A percentile compares a stretch with the other conserved stretches of the same genome.
Evolutionary conservation across 108 stramenopile genomes (phyloP).

Genomic region (Cyclotella choctawhatcheeana): DNA sequence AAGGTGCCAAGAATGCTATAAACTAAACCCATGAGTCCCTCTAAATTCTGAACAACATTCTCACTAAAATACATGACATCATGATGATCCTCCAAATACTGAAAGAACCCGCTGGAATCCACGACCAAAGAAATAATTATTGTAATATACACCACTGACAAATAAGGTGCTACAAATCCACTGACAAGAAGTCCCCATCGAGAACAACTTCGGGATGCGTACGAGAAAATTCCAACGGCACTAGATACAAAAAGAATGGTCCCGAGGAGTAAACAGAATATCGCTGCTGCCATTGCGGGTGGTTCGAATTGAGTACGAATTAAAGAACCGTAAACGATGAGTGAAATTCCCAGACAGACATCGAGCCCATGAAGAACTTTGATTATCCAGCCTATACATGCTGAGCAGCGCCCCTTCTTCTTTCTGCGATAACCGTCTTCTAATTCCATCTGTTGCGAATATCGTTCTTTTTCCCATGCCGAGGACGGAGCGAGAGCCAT

Average conservation of each 20-base stretch:
- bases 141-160: constrained; percentile 27
- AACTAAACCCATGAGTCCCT: constrained; percentile 22
- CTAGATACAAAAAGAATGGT: constrained; percentile 20
- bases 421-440: constrained; percentile 2
- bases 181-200: constrained; percentile 29
- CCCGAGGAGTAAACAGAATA: constrained; percentile 39
- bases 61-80: constrained; percentile 38
- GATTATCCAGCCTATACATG: not conserved
- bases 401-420: constrained; percentile 26
- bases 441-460: constrained; percentile 37
- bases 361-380: constrained; percentile 36
- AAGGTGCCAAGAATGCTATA: constrained; percentile 22
- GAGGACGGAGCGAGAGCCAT: not conserved
- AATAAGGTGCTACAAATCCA: constrained; percentile 26
- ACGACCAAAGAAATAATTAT: constrained; percentile 29
- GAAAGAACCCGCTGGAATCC: constrained; percentile 28
- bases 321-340: constrained; percentile 38
- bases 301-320: constrained; percentile 27
- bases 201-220: constrained; percentile 1
- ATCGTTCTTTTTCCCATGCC: constrained; percentile 33
- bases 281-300: constrained; percentile 40
- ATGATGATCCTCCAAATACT: constrained; percentile 39
- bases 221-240: constrained; percentile 28
- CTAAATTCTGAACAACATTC: constrained; percentile 29
- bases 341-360: constrained; percentile 10